Conservation (phyloP, 331 rosid genomes). For the Pyracantha coccinea region DNA sequence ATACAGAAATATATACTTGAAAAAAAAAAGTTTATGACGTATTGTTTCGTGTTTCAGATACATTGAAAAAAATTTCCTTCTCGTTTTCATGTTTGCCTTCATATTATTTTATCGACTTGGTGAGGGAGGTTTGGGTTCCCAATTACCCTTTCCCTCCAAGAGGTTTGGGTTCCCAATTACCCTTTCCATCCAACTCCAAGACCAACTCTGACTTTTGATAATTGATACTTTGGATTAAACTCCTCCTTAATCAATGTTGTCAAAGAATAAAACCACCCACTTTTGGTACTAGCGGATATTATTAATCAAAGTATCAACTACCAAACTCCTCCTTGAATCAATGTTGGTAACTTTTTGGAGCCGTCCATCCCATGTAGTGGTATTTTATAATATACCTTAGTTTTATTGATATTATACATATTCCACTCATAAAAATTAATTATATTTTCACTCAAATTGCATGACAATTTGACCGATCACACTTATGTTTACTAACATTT, state of each 20-base stretch:
- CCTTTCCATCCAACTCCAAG: neutral
- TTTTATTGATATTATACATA: too few species aligned
- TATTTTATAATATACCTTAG: too few species aligned
- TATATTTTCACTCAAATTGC: neutral
- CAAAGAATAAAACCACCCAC: conserved; percentile 7
- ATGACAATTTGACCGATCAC: too few species aligned
- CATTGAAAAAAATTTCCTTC: neutral
- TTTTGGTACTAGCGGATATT: neutral
- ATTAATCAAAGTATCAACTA: neutral
- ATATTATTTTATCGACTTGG: conserved; percentile 9
- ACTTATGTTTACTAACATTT: too few species aligned
- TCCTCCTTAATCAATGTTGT: neutral
- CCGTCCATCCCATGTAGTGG: neutral
- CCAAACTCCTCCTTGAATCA: neutral
- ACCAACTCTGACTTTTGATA: neutral
- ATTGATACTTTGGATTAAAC: neutral
- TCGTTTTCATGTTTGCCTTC: neutral
- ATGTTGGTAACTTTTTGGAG: neutral
- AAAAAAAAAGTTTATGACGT: too few species aligned
- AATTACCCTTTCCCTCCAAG: neutral
- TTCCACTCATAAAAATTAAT: too few species aligned
- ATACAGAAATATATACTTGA: too few species aligned
- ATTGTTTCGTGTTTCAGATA: too few species aligned
- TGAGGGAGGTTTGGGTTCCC: neutral
- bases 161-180: neutral